These are phyloP conservation scores for Tetrapisispora arboricola DNA, from an alignment of 805 yeast species.

Conservation along the genomic window DNA sequence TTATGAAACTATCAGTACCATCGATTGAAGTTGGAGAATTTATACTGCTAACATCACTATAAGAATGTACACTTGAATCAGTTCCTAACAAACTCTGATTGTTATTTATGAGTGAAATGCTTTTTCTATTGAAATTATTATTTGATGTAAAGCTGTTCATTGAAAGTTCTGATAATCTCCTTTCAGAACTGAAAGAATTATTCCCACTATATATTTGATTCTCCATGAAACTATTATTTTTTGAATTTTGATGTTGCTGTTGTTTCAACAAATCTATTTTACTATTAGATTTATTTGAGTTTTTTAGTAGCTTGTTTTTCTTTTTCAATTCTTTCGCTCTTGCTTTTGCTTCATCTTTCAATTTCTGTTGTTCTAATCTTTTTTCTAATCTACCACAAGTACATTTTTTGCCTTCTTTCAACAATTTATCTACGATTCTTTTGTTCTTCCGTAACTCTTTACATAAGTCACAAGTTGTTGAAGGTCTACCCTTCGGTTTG, in stretches of 20 bases:
- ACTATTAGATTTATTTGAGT: background rate
- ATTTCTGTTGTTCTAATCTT: constrained; percentile 28
- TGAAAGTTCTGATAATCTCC: constrained; percentile 1
- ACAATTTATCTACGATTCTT: constrained; percentile 23
- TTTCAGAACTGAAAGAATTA: background rate
- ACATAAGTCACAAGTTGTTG: constrained; percentile 83
- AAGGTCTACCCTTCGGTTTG: constrained; percentile 92
- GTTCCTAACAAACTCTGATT: background rate
- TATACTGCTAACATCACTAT: constrained; percentile 2
- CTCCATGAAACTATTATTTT: background rate
- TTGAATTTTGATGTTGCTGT: background rate
- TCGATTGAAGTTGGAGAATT: constrained; percentile 2
- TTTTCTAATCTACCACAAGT: constrained; percentile 52
- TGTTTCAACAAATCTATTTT: background rate
- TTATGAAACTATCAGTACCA: background rate
- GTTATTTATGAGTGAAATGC: background rate
- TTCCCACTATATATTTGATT: background rate
- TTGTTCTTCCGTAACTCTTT: constrained; percentile 60
- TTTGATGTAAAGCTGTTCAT: background rate
- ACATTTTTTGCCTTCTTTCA: constrained; percentile 37
- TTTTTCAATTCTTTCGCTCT: constrained; percentile 17
- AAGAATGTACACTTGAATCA: background rate
- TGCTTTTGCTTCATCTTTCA: constrained; percentile 26
- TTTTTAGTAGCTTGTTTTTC: constrained; percentile 9
- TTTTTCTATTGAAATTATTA: background rate